These are phyloP conservation scores for Castanopsis chinensis DNA, from an alignment of 306 rosid genomes.

Conservation along the genomic window DNA sequence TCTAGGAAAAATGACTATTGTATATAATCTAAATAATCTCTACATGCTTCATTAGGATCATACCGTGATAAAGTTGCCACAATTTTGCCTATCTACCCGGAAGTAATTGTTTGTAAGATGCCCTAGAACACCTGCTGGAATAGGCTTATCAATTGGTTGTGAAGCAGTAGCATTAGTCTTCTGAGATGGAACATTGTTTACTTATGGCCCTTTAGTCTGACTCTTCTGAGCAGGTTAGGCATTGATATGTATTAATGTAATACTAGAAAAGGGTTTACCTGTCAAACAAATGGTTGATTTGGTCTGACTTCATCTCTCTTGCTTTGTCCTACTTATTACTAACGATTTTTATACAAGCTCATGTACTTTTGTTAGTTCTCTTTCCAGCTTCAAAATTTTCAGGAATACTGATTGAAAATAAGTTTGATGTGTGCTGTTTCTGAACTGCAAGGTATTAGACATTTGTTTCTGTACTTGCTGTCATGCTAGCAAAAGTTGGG, in stretches of 20 bases:
- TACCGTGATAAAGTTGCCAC: conserved; percentile 93
- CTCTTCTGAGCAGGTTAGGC: conserved; percentile 20
- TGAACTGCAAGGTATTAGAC: no score
- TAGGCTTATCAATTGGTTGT: conserved; percentile 38
- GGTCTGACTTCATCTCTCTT: no score
- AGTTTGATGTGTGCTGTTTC: no score
- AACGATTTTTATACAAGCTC: no score
- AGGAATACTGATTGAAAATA: no score
- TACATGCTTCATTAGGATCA: conserved; percentile 1
- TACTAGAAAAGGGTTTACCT: no score
- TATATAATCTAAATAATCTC: not conserved
- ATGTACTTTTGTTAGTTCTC: no score
- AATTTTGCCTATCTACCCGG: conserved; percentile 82
- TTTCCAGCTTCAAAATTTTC: no score
- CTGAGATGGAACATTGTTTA: conserved; percentile 24
- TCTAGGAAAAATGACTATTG: not conserved
- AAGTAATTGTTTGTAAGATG: conserved; percentile 68
- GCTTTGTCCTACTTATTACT: no score
- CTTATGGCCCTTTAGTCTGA: conserved; percentile 25
- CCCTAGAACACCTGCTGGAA: conserved; percentile 76
- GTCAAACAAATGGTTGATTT: no score
- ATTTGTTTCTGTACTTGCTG: no score
- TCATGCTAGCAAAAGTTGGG: no score
- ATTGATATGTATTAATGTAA: not conserved
- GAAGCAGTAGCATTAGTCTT: conserved; percentile 28